Conservation (phyloP, 495 filamentous ascomycete genomes). For the Penicillium alfredii region DNA sequence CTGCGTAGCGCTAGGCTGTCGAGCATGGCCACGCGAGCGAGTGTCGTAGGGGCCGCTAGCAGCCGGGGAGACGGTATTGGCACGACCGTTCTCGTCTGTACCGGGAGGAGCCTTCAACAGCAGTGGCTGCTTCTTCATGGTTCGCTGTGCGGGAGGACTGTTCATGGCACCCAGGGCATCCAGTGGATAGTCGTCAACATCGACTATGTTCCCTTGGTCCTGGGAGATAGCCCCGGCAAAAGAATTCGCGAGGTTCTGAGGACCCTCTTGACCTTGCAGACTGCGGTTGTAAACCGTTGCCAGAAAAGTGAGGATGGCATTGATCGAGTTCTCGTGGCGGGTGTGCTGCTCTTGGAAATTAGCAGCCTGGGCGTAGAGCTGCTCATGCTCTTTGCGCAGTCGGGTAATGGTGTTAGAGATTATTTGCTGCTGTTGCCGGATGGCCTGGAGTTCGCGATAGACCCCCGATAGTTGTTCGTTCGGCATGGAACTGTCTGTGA, state of each 20-base stretch:
- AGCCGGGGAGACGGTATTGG: slow-evolving; percentile 37
- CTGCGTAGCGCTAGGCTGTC: slow-evolving; percentile 31
- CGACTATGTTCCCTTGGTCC: slow-evolving; percentile 63
- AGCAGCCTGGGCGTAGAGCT: slow-evolving; percentile 81
- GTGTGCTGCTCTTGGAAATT: slow-evolving; percentile 89
- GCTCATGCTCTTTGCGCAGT: slow-evolving; percentile 76
- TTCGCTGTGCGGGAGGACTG: slow-evolving; percentile 33
- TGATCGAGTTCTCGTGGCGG: slow-evolving; percentile 95
- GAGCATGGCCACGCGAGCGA: slow-evolving; percentile 28
- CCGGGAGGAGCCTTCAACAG: slow-evolving; percentile 45
- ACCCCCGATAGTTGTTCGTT: slow-evolving; percentile 73
- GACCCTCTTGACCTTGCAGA: slow-evolving; percentile 54
- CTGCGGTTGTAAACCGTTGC: slow-evolving; percentile 91
- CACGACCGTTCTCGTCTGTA: slow-evolving; percentile 28
- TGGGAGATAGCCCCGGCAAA: slow-evolving; percentile 64
- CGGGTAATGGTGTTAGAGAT: slow-evolving; percentile 75
- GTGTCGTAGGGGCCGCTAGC: slow-evolving; percentile 26
- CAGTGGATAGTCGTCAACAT: slow-evolving; percentile 56
- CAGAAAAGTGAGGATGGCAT: slow-evolving; percentile 92
- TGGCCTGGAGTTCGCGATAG: slow-evolving; percentile 68
- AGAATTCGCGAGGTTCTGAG: slow-evolving; percentile 64
- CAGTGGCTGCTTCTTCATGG: slow-evolving; percentile 45
- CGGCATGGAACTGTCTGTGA: slow-evolving; percentile 48
- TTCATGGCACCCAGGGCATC: slow-evolving; percentile 32
- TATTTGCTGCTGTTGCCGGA: slow-evolving; percentile 76